Base-by-base conservation (phyloP, 2,329 filamentous ascomycete genomes). In the Daldinia sp. region DNA sequence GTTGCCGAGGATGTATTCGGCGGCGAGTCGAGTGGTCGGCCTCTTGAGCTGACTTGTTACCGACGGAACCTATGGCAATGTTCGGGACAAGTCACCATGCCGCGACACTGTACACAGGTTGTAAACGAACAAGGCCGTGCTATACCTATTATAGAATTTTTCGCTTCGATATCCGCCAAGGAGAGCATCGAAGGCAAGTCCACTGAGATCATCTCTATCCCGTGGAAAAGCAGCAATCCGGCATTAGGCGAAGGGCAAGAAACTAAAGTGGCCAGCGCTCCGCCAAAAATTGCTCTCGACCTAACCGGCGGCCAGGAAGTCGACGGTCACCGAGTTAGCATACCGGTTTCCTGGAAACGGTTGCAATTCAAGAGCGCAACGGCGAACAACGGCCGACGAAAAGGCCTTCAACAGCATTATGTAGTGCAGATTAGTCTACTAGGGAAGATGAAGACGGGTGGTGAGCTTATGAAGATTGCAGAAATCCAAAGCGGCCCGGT, bases 361-460 rank as follows among this genome's bases (percentile, higher is more conserved):
- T 79, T 98, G 60, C 94, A 98, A 76, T 98, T 98, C 77, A 92
- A 96, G 72, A 95, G 97, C 70, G 94, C 94, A 1, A 98, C 94
- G 0, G 94, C 94, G 51, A 98, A 98, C 76, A 98, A 98, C 74
- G 94, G 94, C 10, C 87, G 94, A 55, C 86, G 94, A 69, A 97
- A 97, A 78, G 94, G 96, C 67, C 81, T 97, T 47, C 94, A 98
- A 75, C 94, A 98, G 76, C 94, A 97, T 76, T 98, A 97, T 75
- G 85, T 96, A 1, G 91, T 98, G 48, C 89, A 92, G 63, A 88
- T 98, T 61, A 93, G 90, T 76, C 84, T 97, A 8, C 81, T 95
- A 34, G 93, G 91, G 17, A 94, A 91, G 54, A 81, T 92, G n/a
- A 81, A 85, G 53, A 78, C 79, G 0, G 82, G 77, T 35, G 85